phyloP scores from a whole-genome alignment of 1,284 basidiomycete species.

The Ceratobasidium sp. region DNA sequence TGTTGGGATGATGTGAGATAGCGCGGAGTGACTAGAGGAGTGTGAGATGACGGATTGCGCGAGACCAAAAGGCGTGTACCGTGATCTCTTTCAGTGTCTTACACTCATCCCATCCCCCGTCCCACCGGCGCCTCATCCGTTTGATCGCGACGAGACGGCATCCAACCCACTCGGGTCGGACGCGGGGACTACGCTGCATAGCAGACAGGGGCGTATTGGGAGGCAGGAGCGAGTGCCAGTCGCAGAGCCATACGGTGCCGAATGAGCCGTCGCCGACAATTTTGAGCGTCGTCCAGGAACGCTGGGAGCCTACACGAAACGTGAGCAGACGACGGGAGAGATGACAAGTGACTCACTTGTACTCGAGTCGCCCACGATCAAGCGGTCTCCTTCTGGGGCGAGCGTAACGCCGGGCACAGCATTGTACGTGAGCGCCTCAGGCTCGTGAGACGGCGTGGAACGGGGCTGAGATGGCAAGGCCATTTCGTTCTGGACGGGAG shows the following conservation, averaged over 20 bases:
- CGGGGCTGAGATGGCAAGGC: slow-evolving; percentile 19
- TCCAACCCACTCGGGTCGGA: slow-evolving; percentile 89
- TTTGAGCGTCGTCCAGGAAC: slow-evolving; percentile 71
- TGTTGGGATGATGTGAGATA: slow-evolving; percentile 95
- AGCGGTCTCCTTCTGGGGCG: slow-evolving; percentile 69
- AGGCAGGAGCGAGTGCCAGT: slow-evolving; percentile 97
- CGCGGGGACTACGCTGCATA: slow-evolving; percentile 87
- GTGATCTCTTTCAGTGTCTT: slow-evolving; percentile 95
- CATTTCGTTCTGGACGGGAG: slow-evolving; percentile 41
- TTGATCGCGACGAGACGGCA: slow-evolving; percentile 98
- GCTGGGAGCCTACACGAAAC: slow-evolving; percentile 45
- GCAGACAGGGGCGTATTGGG: slow-evolving; percentile 86
- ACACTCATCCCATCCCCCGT: slow-evolving; percentile 97
- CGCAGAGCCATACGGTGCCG: slow-evolving; percentile 97
- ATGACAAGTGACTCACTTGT: slow-evolving; percentile 64
- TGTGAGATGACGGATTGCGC: slow-evolving; percentile 29
- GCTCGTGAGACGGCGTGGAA: slow-evolving; percentile 13
- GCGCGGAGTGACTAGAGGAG: slow-evolving; percentile 85
- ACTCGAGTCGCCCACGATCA: slow-evolving; percentile 75
- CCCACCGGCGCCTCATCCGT: slow-evolving; percentile 97
- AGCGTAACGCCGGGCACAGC: slow-evolving; percentile 73
- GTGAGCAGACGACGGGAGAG: not conserved
- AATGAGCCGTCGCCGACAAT: slow-evolving; percentile 96
- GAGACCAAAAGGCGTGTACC: slow-evolving; percentile 62
- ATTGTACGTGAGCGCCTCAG: slow-evolving; percentile 50